Evolutionary conservation across 2,329 filamentous ascomycete species (phyloP).

Genomic region (Hypoxylon sp.): DNA sequence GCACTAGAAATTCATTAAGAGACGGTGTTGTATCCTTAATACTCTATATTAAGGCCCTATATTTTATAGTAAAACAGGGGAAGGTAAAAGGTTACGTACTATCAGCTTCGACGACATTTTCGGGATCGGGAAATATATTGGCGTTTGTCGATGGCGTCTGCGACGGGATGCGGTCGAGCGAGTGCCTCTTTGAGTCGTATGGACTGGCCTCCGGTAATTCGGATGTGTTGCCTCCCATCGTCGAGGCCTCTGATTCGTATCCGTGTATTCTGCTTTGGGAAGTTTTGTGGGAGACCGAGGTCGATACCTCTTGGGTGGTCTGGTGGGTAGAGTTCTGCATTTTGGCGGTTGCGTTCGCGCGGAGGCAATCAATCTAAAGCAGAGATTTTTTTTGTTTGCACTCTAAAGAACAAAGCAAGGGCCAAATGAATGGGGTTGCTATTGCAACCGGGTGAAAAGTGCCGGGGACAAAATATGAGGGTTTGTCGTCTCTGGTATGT

Average conservation of each 20-base stretch:
- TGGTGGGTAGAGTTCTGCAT: constrained; percentile 6
- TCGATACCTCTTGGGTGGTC: background rate
- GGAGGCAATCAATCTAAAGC: background rate
- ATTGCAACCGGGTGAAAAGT: background rate
- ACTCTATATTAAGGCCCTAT: background rate
- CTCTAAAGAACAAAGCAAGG: constrained; percentile 12
- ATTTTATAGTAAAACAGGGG: background rate
- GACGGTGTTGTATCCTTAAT: background rate
- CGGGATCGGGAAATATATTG: constrained; percentile 42
- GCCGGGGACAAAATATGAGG: background rate
- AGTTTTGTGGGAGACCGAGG: constrained; percentile 8
- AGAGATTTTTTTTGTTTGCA: constrained; percentile 12
- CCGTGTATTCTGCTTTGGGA: constrained; percentile 35
- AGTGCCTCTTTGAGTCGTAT: constrained; percentile 37
- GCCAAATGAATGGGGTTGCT: constrained; percentile 1
- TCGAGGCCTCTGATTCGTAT: constrained; percentile 48
- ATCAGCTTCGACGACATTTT: constrained; percentile 46
- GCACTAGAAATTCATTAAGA: background rate
- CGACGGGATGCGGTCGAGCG: constrained; percentile 52
- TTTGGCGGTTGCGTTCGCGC: background rate
- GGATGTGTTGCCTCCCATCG: constrained; percentile 38
- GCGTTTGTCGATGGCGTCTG: constrained; percentile 36
- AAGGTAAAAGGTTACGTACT: constrained; percentile 22
- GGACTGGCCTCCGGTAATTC: constrained; percentile 38
- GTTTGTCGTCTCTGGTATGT: background rate